Evolutionary conservation across 768 basidiomycete genomes (phyloP).

Genomic region (Strobilomyces dryophilus): DNA sequence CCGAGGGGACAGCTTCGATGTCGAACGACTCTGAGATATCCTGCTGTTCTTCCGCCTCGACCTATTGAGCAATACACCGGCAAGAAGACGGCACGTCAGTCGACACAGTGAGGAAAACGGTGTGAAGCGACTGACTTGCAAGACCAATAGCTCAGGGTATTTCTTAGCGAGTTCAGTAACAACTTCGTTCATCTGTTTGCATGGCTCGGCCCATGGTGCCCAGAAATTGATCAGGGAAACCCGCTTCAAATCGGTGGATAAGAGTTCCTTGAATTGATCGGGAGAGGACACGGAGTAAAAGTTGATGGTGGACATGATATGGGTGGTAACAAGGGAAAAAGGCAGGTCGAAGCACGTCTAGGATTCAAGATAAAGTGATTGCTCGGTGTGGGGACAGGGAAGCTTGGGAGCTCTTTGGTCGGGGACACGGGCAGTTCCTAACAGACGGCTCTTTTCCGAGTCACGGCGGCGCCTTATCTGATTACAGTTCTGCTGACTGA

Average conservation of each 20-base stretch:
- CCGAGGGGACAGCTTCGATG: constrained; percentile 83
- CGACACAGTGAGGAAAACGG: background rate
- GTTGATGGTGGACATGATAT: constrained; percentile 33
- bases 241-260: constrained; percentile 71
- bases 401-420: background rate
- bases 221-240: constrained; percentile 92
- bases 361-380: background rate
- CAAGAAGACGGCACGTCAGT: constrained; percentile 1
- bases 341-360: background rate
- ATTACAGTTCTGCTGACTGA: background rate
- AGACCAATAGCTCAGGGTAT: constrained; percentile 62
- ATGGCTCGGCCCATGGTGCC: constrained; percentile 91
- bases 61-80: constrained; percentile 36
- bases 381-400: background rate
- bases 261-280: constrained; percentile 66
- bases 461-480: background rate
- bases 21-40: constrained; percentile 94
- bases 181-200: constrained; percentile 83
- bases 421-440: background rate
- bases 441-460: background rate
- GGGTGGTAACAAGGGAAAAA: background rate
- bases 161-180: constrained; percentile 70
- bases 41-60: constrained; percentile 74
- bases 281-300: constrained; percentile 53
- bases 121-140: constrained; percentile 54